Percentiles rank a stretch among this genome's conserved stretches.
Conservation (phyloP, 352 stramenopile genomes). For the Phytophthora constricta region DNA sequence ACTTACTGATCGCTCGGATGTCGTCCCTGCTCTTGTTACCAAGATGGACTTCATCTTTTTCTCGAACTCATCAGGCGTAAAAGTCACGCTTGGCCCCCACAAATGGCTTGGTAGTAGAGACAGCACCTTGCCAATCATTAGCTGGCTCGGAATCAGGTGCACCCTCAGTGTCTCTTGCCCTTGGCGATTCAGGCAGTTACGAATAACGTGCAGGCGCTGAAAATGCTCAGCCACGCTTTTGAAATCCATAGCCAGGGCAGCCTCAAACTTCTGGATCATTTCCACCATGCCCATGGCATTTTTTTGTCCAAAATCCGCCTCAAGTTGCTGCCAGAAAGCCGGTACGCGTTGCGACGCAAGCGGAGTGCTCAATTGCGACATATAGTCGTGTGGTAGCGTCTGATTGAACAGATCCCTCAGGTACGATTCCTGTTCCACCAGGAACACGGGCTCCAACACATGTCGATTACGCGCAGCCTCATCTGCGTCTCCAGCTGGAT, state of each 20-base stretch:
- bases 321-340: too few species aligned
- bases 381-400: conserved; percentile 11
- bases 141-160: background rate
- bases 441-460: background rate
- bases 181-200: background rate
- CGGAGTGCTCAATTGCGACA: too few species aligned
- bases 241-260: conserved; percentile 5
- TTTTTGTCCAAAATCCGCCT: background rate
- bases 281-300: conserved; percentile 3
- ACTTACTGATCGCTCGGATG: background rate
- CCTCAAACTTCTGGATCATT: conserved; percentile 2
- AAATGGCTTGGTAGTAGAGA: background rate
- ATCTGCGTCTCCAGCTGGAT: background rate
- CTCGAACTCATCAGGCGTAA: background rate
- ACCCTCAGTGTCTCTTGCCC: background rate
- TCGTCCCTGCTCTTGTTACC: conserved; percentile 3
- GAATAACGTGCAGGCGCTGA: background rate
- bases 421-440: conserved; percentile 14
- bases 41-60: conserved; percentile 8
- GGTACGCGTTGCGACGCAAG: too few species aligned
- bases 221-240: background rate
- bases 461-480: background rate
- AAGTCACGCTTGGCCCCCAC: background rate
- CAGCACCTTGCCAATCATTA: background rate
- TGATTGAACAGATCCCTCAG: conserved; percentile 14